Base-by-base conservation (phyloP, 1,284 basidiomycete species). In the Ganoderma meredithae region DNA sequence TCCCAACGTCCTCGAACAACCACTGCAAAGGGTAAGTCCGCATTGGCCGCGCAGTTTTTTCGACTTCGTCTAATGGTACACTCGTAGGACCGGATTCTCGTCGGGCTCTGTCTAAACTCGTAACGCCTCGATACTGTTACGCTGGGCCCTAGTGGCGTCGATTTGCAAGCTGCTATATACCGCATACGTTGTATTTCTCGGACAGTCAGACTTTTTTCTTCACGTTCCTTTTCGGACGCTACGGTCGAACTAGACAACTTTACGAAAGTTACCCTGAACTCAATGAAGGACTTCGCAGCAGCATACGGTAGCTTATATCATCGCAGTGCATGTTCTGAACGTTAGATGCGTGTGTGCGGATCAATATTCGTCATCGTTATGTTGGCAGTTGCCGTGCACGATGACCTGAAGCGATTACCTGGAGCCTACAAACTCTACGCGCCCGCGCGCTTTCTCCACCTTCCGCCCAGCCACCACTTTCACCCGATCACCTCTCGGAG, bases 1-100 rank as follows among this genome's bases (percentile, higher is more conserved):
- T 95, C 77, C 95, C 96, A 1, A 92, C 90, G 4, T 80, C 83
- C 47, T 81, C 88, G 1, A 97, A 97, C 76, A 89, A 94, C 73
- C 83, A 91, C 70, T 96, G 95, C 76, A 82, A 91, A 82, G 95
- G 94, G 81, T 83, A 71, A 56, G 81, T 79, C 3, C 60, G 40
- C 33, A 49, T 12, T 22, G 10, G n/a, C 10, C 7, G 27, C 58
- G 36, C 58, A 13, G 2, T 12, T 60, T 43, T 13, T 4, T 25
- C 13, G 27, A 12, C n/a, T 27, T 22, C 6, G 13, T 39, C 64
- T 66, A 39, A 65, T 15, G 31, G 3, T 17, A 31, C 19, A 6
- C 49, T 65, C 22, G 63, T 39, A 60, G 58, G 39, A 60, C 58
- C n/a, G 58, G 39, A 40, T 60, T 25, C 22, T 25, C 39, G 39